Evolutionary conservation across 192 early-diverging fungal species (phyloP).

Genomic region (Pilobolus umbonatus): DNA sequence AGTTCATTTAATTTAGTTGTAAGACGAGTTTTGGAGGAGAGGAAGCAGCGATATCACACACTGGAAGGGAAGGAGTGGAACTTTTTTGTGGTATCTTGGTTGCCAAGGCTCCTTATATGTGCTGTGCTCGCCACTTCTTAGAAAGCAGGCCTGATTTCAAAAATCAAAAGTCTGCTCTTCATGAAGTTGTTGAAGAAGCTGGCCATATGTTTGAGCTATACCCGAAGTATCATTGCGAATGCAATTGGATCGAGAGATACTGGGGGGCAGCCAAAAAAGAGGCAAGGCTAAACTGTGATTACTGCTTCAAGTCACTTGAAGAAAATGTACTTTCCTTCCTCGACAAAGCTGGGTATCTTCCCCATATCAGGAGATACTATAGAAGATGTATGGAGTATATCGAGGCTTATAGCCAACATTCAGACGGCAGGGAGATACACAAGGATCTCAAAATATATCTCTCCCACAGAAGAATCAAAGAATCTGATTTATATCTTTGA

Average conservation of each 20-base stretch:
- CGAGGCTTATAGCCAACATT: no score
- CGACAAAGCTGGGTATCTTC: not conserved
- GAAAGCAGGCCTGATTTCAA: constrained; percentile 6
- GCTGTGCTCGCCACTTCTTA: constrained; percentile 14
- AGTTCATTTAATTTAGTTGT: not conserved
- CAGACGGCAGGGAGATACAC: no score
- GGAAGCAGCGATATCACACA: not conserved
- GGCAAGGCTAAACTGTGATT: not conserved
- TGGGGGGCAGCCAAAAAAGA: constrained; percentile 6
- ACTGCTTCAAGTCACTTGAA: constrained; percentile 8
- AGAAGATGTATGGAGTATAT: no score
- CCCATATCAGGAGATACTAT: no score
- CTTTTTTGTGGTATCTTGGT: not conserved
- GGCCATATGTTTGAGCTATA: constrained; percentile 11
- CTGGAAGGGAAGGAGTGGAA: not conserved
- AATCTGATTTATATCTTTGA: no score
- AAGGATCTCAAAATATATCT: not conserved
- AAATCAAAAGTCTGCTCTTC: not conserved
- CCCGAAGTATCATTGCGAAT: constrained; percentile 22
- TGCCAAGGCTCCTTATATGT: not conserved
- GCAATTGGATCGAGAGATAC: constrained; percentile 23
- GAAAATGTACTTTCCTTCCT: not conserved
- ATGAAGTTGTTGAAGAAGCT: constrained; percentile 4
- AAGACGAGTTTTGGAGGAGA: not conserved
- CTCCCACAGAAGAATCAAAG: not conserved